Conservation (phyloP, 441 rosid genomes). For the Pelargonium australe region DNA sequence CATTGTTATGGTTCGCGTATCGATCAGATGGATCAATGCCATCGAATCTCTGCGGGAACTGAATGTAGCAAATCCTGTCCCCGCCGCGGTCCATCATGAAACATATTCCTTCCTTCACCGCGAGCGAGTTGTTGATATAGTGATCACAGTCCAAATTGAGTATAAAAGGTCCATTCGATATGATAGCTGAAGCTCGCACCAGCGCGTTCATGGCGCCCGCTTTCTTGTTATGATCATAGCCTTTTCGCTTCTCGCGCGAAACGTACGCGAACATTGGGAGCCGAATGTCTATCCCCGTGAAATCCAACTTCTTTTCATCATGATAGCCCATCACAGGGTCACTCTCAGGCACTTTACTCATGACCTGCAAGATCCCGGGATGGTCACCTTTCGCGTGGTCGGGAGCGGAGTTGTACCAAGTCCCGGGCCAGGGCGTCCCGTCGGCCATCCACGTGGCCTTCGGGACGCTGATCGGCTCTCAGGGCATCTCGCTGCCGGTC, state of each 20-base stretch:
- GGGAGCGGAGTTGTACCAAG: conserved; percentile 60
- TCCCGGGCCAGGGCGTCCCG: conserved; percentile 91
- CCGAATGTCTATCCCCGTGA: conserved; percentile 66
- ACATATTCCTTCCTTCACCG: conserved; percentile 87
- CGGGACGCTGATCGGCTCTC: conserved; percentile 39
- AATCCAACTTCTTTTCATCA: conserved; percentile 49
- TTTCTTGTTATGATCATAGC: conserved; percentile 83
- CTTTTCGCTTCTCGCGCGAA: conserved; percentile 74
- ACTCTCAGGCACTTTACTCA: conserved; percentile 48
- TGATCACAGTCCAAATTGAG: conserved; percentile 86
- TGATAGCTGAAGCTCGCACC: conserved; percentile 71
- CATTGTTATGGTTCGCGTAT: conserved; percentile 81
- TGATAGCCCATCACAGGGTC: conserved; percentile 43
- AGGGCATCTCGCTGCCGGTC: conserved; percentile 29
- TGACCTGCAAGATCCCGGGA: conserved; percentile 81
- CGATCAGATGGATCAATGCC: conserved; percentile 86
- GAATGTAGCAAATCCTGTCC: conserved; percentile 69
- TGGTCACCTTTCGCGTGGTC: conserved; percentile 78
- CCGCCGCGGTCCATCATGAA: conserved; percentile 91
- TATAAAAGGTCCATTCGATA: conserved; percentile 87
- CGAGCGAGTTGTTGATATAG: conserved; percentile 67
- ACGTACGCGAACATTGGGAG: conserved; percentile 72
- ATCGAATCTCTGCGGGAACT: conserved; percentile 87
- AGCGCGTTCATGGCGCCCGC: conserved; percentile 91
- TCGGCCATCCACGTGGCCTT: conserved; percentile 97